Evolutionary conservation across 805 yeast genomes (phyloP), one percentile per base, ranked within the genome.

Genomic region (Candida ponderosae): DNA sequence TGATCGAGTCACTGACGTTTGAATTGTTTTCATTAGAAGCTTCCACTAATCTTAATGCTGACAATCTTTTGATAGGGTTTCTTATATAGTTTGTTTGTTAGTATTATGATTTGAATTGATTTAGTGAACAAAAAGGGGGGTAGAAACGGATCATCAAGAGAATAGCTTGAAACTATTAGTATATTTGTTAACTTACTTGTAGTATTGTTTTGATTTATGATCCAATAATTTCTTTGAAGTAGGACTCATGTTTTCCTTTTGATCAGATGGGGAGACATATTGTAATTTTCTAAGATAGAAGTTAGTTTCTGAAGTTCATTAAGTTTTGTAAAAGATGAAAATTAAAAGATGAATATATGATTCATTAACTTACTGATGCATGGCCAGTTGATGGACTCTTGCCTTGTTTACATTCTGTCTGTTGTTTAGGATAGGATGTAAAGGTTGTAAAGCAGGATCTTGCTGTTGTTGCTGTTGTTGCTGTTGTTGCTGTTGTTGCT

Each of bases 201-300:
- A 44, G 18, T 51, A 28, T 31, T 46, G 47, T 29, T 48, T 54
- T 46, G 51, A 34, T 37, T 52, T 53, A 37, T 53, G 58, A 27
- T 46, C 44, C 43, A 51, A 40, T 20, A 53, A 39, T 35, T 53
- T 53, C 42, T 50, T 53, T 4, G 57, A 52, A 7, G 56, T 52
- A 36, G 58, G 58, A 1, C 57, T 52, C 35, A 53, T 26, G 39
- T 52, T 53, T 40, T 53, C 58, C 11, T 41, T 45, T 32, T 43
- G 45, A 30, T 53, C 58, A 2, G 56, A 52, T 19, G 58, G 58
- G 6, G 58, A 53, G 16, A 53, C 49, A 31, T 53, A 53, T 37
- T 53, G 43, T 15, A 53, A 44, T 36, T 53, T 53, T 34, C 58
- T 53, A 31, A 13, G 8, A 8, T 19, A 3, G 13, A 6, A 27